These are phyloP conservation scores for Cladorrhinum samala DNA, from an alignment of 495 filamentous ascomycete genomes.

Conservation along the genomic window DNA sequence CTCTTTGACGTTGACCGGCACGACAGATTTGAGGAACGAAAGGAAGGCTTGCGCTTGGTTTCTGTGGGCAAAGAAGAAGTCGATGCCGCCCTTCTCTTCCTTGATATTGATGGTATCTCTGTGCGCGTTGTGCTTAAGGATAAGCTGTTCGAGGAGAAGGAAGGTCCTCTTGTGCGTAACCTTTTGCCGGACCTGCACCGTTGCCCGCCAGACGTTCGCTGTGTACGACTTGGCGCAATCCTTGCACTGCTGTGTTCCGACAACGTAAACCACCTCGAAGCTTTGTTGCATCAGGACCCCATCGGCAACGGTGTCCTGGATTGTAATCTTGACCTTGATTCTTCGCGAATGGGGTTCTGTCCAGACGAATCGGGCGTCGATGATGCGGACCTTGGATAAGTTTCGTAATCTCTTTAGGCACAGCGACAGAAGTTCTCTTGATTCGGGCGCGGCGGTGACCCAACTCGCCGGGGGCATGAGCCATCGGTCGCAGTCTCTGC, in stretches of 20 bases:
- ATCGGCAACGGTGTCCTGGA: conserved; percentile 65
- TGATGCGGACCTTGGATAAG: conserved; percentile 78
- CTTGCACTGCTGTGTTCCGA: conserved; percentile 81
- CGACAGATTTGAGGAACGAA: conserved; percentile 78
- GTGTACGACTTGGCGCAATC: conserved; percentile 94
- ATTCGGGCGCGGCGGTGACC: conserved; percentile 76
- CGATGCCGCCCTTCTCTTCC: conserved; percentile 85
- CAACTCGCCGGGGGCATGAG: conserved; percentile 80
- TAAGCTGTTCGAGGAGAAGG: conserved; percentile 91
- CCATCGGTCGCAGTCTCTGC: conserved; percentile 91
- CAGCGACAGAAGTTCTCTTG: conserved; percentile 80
- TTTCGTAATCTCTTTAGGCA: conserved; percentile 80
- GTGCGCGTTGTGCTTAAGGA: conserved; percentile 88
- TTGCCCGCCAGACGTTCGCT: conserved; percentile 60
- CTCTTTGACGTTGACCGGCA: conserved; percentile 73
- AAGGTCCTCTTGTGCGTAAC: conserved; percentile 97
- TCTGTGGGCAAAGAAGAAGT: conserved; percentile 84
- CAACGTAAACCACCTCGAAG: conserved; percentile 89
- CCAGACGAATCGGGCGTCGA: conserved; percentile 96
- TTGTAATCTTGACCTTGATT: conserved; percentile 85
- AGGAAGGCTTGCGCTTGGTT: conserved; percentile 92
- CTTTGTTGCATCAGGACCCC: conserved; percentile 85
- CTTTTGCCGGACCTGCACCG: conserved; percentile 87
- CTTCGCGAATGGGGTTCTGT: conserved; percentile 92
- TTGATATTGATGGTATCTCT: conserved; percentile 95